Conservation (phyloP, 805 yeast species). For the Pichia pseudocactophila region DNA sequence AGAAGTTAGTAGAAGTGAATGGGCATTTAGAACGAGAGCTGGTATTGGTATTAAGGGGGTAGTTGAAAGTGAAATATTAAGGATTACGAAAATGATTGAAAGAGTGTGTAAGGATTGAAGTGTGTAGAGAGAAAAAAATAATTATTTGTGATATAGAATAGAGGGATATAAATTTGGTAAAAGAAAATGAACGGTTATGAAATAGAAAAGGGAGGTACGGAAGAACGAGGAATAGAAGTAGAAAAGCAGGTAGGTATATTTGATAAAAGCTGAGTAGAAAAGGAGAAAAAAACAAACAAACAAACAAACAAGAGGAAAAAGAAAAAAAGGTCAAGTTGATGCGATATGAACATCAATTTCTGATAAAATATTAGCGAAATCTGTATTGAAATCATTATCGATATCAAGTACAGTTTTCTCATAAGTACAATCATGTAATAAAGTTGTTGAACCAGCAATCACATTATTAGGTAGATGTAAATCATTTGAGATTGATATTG, state of each 20-base stretch:
- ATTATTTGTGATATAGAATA: too few species aligned
- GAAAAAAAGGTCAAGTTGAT: background rate
- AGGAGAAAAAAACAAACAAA: background rate
- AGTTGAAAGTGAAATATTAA: constrained; percentile 8
- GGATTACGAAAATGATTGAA: background rate
- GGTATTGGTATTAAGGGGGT: constrained; percentile 11
- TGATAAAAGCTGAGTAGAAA: background rate
- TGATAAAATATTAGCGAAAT: background rate
- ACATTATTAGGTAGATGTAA: too few species aligned
- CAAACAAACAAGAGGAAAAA: too few species aligned
- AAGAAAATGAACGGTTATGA: too few species aligned
- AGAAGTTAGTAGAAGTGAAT: constrained; percentile 19
- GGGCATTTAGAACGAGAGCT: constrained; percentile 26
- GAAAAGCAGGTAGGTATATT: too few species aligned
- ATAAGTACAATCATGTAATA: background rate
- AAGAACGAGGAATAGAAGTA: too few species aligned
- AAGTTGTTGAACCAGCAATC: background rate
- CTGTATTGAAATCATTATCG: background rate
- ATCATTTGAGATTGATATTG: too few species aligned
- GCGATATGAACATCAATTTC: background rate
- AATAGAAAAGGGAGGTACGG: too few species aligned
- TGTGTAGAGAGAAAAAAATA: too few species aligned
- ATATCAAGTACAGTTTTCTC: background rate
- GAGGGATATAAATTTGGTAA: too few species aligned
- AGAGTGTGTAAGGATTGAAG: too few species aligned